Evolutionary conservation across 2,329 filamentous ascomycete species (phyloP), one percentile per base, ranked within the genome.

Genomic region (Paramyrothecium sp.): DNA sequence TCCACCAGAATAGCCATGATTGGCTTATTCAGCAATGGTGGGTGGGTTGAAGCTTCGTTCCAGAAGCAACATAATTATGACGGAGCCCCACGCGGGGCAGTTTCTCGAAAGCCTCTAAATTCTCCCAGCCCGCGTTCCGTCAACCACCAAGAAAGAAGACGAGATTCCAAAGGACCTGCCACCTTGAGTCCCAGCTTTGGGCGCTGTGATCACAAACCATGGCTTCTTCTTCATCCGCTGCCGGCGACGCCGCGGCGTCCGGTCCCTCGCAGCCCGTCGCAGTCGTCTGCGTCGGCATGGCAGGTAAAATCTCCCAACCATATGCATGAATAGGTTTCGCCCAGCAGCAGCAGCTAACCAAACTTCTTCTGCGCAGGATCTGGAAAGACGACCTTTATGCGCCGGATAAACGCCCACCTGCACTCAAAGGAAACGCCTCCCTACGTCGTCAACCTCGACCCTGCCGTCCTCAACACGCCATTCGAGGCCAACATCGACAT

Each of bases 371-470:
- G 20, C 53, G 51, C 64, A 90, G 89, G 95, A 67, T 96, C 92
- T 17, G 95, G 95, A 69, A 99, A 99, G 81, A 99, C 95, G n/a
- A 99, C 96, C 0, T 99, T 99, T 71, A 98, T 99, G 94, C 94
- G 98, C 73, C 88, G 95, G 68, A 95, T 99, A 69, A 97, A 97
- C 73, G 89, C 94, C 1, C 85, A 99, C 71, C 87, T 99, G 3
- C 94, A 98, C 71, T 84, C 84, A 5, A 84, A 93, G 68, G 86
- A 89, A 58, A 84, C 88, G 19, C 88, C 92, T 1, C 95, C 96
- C 4, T 99, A 99, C 73, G 92, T 98, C 58, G 87, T 99, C 71
- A 99, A 99, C 75, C 89, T 99, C 61, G 95, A 99, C 71, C 95
- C 95, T 1, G 95, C 96, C 46, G 95, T 99, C 10, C 85, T 93